These are phyloP conservation scores for Saturnispora silvae DNA, from an alignment of 805 yeast species.

Conservation along the genomic window DNA sequence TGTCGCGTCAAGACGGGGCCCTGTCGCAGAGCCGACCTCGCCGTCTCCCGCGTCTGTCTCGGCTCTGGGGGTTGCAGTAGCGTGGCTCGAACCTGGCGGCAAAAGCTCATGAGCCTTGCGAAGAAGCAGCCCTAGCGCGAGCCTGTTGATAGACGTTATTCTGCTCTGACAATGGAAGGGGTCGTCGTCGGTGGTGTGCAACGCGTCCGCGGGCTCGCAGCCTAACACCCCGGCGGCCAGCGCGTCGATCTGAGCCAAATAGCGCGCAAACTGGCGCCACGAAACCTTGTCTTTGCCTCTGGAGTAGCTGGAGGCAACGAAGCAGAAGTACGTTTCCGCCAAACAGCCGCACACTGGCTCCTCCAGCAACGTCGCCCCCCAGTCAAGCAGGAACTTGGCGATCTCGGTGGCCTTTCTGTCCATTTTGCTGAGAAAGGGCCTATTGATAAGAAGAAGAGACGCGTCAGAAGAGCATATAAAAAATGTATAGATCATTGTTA, in stretches of 20 bases:
- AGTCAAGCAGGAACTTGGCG: slow-evolving; percentile 22
- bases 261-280: slow-evolving; percentile 25
- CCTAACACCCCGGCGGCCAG: slow-evolving; percentile 17
- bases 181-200: slow-evolving; percentile 18
- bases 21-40: no score
- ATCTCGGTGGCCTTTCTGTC: slow-evolving; percentile 24
- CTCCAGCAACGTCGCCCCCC: slow-evolving; percentile 22
- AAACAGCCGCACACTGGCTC: slow-evolving; percentile 25
- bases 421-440: slow-evolving; percentile 11
- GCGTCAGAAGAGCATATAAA: slow-evolving; percentile 1
- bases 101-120: no score
- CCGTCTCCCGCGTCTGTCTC: no score
- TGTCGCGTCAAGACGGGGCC: no score
- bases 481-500: no score
- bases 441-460: no score
- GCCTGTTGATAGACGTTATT: slow-evolving; percentile 20
- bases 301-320: slow-evolving; percentile 22
- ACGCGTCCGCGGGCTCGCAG: slow-evolving; percentile 20
- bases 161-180: slow-evolving; percentile 21
- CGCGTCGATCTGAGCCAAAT: slow-evolving; percentile 17
- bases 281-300: slow-evolving; percentile 27
- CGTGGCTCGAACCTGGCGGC: no score
- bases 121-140: slow-evolving; percentile 19
- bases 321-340: slow-evolving; percentile 24
- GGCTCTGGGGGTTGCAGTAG: no score